phyloP scores from a whole-genome alignment of 202 grass and related monocot species.

The Saccharum hybrid region DNA sequence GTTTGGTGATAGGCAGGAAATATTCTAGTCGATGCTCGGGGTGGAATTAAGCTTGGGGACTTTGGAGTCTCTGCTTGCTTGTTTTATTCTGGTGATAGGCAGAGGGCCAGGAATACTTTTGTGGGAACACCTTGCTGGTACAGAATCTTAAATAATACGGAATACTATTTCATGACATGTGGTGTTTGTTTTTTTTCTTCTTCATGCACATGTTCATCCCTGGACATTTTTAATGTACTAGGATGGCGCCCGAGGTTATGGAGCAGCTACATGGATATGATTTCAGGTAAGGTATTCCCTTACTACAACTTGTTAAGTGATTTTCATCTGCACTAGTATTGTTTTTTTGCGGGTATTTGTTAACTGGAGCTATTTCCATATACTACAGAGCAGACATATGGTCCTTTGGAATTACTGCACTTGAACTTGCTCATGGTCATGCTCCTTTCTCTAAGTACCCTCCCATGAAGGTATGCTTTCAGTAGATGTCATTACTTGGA shows the following conservation, averaged over 20 bases:
- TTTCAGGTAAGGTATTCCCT: slow-evolving; percentile 75
- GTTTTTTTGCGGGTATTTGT: background rate
- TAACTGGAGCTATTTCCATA: slow-evolving; percentile 43
- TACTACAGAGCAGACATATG: slow-evolving; percentile 94
- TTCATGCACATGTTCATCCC: slow-evolving; percentile 33
- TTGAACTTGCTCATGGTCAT: slow-evolving; percentile 96
- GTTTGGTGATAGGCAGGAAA: slow-evolving; percentile 83
- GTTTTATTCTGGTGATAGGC: slow-evolving; percentile 89
- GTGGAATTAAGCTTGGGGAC: slow-evolving; percentile 91
- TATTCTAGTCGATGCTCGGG: slow-evolving; percentile 80
- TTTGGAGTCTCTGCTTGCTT: slow-evolving; percentile 98
- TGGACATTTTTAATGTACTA: slow-evolving; percentile 47
- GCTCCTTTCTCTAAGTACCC: slow-evolving; percentile 96
- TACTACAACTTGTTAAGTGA: background rate
- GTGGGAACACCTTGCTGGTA: slow-evolving; percentile 99
- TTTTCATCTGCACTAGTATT: slow-evolving; percentile 9
- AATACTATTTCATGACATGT: slow-evolving; percentile 29
- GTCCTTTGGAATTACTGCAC: slow-evolving; percentile 98
- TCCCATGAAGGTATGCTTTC: slow-evolving; percentile 79
- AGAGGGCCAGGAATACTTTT: slow-evolving; percentile 89
- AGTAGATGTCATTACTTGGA: slow-evolving; percentile 2
- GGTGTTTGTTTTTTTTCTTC: background rate
- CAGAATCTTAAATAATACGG: slow-evolving; percentile 19
- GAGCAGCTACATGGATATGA: slow-evolving; percentile 92
- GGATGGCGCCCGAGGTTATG: slow-evolving; percentile 99